Percentiles rank a stretch among this genome's conserved stretches.
Conservation (phyloP, 768 basidiomycete species). For the Tricholomella constricta region DNA sequence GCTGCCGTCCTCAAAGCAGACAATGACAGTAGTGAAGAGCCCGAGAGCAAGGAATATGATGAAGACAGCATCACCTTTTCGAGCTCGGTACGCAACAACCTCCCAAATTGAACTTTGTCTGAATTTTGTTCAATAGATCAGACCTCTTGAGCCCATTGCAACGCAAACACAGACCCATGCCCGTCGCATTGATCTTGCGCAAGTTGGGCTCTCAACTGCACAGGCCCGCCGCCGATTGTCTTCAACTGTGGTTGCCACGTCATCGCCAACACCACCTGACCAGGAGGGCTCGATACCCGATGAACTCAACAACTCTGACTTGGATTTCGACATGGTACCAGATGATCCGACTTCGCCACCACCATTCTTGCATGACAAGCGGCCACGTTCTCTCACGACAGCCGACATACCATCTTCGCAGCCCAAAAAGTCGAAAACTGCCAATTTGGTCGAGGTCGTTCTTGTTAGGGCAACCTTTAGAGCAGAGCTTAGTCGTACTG, state of each 20-base stretch:
- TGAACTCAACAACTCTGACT: neutral
- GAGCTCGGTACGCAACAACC: neutral
- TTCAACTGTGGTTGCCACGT: too few species aligned
- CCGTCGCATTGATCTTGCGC: too few species aligned
- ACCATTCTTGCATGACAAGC: neutral
- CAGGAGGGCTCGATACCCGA: too few species aligned
- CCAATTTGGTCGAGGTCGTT: too few species aligned
- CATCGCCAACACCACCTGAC: too few species aligned
- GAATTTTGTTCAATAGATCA: neutral
- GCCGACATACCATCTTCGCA: neutral
- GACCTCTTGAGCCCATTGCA: neutral
- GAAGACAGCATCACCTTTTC: neutral
- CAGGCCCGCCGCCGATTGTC: too few species aligned
- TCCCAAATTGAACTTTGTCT: neutral
- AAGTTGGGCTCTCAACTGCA: too few species aligned
- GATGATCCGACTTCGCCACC: neutral
- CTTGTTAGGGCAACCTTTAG: too few species aligned
- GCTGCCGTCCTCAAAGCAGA: neutral
- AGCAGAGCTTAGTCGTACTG: too few species aligned
- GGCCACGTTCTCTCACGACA: neutral
- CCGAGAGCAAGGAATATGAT: neutral
- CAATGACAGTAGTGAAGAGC: neutral
- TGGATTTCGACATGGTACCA: neutral
- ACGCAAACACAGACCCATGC: neutral
- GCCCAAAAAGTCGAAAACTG: neutral